Percentiles rank a stretch among this genome's conserved stretches.
phyloP scores from a whole-genome alignment of 2,329 filamentous ascomycete genomes.

The Thermothelomyces thermophilus region DNA sequence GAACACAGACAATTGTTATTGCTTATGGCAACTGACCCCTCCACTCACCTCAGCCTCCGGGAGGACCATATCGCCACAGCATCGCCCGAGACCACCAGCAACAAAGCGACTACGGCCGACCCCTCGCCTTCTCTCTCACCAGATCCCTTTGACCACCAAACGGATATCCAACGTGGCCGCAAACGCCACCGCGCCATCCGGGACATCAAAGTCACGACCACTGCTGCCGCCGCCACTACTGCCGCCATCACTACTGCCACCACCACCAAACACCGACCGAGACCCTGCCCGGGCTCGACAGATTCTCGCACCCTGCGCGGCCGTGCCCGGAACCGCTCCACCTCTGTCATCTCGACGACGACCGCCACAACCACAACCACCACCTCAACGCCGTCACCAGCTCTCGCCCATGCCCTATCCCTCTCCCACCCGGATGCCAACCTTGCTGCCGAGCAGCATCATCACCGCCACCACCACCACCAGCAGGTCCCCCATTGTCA shows the following conservation, averaged over 20 bases:
- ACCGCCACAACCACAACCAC: neutral
- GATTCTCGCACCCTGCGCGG: conserved; percentile 37
- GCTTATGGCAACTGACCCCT: conserved; percentile 1
- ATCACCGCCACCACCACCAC: conserved; percentile 3
- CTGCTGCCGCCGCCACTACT: too few species aligned
- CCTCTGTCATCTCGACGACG: conserved; percentile 19
- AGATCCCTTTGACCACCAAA: neutral
- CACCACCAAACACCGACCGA: conserved; percentile 6
- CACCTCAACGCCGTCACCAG: neutral
- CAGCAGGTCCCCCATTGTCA: too few species aligned
- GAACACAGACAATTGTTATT: too few species aligned
- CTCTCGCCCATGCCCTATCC: neutral
- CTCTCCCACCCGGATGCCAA: conserved; percentile 10
- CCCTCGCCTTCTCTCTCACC: neutral
- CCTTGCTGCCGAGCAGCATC: conserved; percentile 5
- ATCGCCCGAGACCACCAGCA: neutral
- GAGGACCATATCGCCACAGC: neutral
- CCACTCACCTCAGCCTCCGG: neutral
- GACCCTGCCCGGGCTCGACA: conserved; percentile 26
- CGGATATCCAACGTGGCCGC: conserved; percentile 10
- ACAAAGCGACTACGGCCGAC: neutral
- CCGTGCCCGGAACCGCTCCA: conserved; percentile 36
- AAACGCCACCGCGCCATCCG: conserved; percentile 6
- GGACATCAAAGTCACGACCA: neutral
- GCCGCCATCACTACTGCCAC: too few species aligned